These are phyloP conservation scores for Wallacemonas sp. DNA, from an alignment of 208 protist species.

Conservation along the genomic window DNA sequence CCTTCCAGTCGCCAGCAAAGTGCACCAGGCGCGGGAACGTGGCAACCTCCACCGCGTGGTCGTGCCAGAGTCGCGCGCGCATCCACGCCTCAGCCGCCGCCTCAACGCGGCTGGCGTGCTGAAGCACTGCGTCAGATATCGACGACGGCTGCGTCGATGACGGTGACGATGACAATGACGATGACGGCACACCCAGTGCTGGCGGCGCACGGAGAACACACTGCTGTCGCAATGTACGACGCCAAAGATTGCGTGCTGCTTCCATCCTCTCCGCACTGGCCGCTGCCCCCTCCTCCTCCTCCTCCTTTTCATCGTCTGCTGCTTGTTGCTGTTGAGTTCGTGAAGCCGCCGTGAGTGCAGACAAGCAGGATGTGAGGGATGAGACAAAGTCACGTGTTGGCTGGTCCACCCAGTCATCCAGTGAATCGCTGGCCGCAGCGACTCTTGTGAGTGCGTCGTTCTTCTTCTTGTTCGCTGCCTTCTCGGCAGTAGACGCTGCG, in stretches of 20 bases:
- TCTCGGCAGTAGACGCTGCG: too few species aligned
- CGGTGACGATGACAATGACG: slow-evolving; percentile 14
- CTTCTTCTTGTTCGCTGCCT: too few species aligned
- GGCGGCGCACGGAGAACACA: too few species aligned
- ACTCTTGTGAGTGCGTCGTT: too few species aligned
- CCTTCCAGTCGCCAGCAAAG: slow-evolving; percentile 27
- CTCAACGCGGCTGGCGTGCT: slow-evolving; percentile 15
- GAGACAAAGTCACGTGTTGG: neutral
- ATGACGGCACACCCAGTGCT: too few species aligned
- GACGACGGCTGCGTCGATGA: slow-evolving; percentile 4
- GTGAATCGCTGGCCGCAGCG: too few species aligned
- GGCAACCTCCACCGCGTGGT: slow-evolving; percentile 10
- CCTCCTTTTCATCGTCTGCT: neutral
- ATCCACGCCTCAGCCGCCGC: slow-evolving; percentile 16
- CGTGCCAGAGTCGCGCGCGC: slow-evolving; percentile 13
- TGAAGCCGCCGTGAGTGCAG: neutral
- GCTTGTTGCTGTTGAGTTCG: too few species aligned
- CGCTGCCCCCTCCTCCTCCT: too few species aligned
- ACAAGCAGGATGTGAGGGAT: neutral
- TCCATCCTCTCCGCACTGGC: too few species aligned
- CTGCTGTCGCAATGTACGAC: too few species aligned
- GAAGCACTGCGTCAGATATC: slow-evolving; percentile 15
- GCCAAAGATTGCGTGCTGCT: too few species aligned
- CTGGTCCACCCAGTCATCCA: neutral
- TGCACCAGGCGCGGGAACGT: slow-evolving; percentile 24